Evolutionary conservation across 768 basidiomycete genomes (phyloP).

Genomic region (Candolleomyces efflorescens): DNA sequence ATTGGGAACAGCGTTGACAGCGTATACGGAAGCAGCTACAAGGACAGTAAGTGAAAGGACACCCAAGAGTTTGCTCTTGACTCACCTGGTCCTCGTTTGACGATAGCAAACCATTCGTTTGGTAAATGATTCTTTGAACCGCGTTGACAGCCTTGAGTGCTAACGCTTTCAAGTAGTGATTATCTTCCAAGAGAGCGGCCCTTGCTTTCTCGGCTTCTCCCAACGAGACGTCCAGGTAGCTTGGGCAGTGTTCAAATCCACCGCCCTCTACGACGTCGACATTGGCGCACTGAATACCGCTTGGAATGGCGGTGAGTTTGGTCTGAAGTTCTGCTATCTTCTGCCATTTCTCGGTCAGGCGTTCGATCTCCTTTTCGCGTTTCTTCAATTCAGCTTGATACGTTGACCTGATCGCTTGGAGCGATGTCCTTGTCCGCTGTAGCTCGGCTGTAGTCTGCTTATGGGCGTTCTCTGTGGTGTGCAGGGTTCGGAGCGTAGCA

Average conservation of each 20-base stretch:
- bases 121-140: slow-evolving; percentile 51
- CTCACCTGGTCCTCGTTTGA: slow-evolving; percentile 48
- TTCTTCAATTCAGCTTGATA: slow-evolving; percentile 74
- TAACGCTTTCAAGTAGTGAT: slow-evolving; percentile 53
- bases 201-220: slow-evolving; percentile 71
- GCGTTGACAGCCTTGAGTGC: slow-evolving; percentile 63
- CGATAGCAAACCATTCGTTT: slow-evolving; percentile 34
- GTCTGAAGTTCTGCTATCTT: slow-evolving; percentile 67
- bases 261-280: slow-evolving; percentile 41
- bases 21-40: slow-evolving; percentile 43
- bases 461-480: slow-evolving; percentile 58
- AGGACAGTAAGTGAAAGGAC: slow-evolving; percentile 6
- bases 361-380: slow-evolving; percentile 76
- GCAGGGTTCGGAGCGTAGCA: slow-evolving; percentile 47
- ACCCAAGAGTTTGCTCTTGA: slow-evolving; percentile 8
- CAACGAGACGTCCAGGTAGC: slow-evolving; percentile 61
- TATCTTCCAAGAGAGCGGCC: slow-evolving; percentile 60
- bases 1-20: slow-evolving; percentile 51
- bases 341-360: slow-evolving; percentile 69
- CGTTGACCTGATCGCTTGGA: slow-evolving; percentile 67
- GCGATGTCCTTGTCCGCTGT: slow-evolving; percentile 61
- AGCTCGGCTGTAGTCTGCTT: slow-evolving; percentile 69
- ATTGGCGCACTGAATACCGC: slow-evolving; percentile 56
- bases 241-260: slow-evolving; percentile 44
- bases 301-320: slow-evolving; percentile 44